These are phyloP conservation scores for Chrysanthemum seticuspe DNA, from an alignment of 129 eudicot species.

Conservation along the genomic window DNA sequence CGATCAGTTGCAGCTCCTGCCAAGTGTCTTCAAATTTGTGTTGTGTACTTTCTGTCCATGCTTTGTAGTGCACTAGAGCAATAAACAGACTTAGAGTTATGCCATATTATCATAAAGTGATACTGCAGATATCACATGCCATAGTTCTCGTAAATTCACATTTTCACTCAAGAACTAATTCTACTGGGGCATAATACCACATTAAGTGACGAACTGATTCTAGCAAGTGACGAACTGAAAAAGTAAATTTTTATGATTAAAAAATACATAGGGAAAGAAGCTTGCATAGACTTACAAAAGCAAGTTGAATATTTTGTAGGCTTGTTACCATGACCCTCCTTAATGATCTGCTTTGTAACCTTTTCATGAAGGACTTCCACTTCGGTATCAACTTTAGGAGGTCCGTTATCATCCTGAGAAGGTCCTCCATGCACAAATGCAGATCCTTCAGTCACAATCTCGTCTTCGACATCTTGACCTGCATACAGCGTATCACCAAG, in stretches of 20 bases:
- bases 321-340: constrained; percentile 95
- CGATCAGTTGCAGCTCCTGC: constrained; percentile 83
- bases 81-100: constrained; percentile 23
- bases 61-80: constrained; percentile 81
- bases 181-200: not conserved
- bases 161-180: not conserved
- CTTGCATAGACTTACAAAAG: constrained; percentile 61
- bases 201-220: not conserved
- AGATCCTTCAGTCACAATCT: constrained; percentile 63
- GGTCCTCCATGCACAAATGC: constrained; percentile 82
- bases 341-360: constrained; percentile 84
- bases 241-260: not conserved
- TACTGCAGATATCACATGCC: not conserved
- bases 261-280: not conserved
- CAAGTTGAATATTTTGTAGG: constrained; percentile 98
- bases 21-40: constrained; percentile 99
- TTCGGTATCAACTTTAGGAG: constrained; percentile 65
- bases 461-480: constrained; percentile 54
- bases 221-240: not conserved
- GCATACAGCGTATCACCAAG: constrained; percentile 7
- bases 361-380: constrained; percentile 86
- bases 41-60: constrained; percentile 94
- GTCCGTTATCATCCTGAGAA: constrained; percentile 64
- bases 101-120: constrained; percentile 10
- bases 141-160: constrained; percentile 1